Percentiles rank a stretch among this genome's conserved stretches.
phyloP scores from a whole-genome alignment of 2,329 filamentous ascomycete genomes.

The Neonectria hederae region DNA sequence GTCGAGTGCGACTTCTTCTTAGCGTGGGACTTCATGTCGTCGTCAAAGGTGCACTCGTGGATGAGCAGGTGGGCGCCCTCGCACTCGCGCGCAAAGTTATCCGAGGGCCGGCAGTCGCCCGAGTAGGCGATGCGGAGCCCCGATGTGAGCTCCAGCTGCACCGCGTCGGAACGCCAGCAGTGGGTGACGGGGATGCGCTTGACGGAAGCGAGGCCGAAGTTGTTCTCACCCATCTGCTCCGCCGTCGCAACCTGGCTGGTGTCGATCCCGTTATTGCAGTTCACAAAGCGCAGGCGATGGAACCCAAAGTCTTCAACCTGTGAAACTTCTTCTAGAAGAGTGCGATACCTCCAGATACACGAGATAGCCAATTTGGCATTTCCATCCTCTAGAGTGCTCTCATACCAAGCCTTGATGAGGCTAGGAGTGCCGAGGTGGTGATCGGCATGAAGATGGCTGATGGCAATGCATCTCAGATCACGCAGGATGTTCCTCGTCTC shows the following conservation, averaged over 20 bases:
- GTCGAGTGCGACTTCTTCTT: conserved; percentile 90
- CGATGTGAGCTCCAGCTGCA: conserved; percentile 79
- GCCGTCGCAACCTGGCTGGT: conserved; percentile 45
- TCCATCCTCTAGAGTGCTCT: conserved; percentile 54
- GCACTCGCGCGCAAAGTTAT: conserved; percentile 75
- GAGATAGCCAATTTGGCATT: conserved; percentile 69
- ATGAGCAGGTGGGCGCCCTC: conserved; percentile 82
- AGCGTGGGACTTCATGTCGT: conserved; percentile 82
- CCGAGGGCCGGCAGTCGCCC: conserved; percentile 87
- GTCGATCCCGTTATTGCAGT: conserved; percentile 34
- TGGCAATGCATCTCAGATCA: conserved; percentile 85
- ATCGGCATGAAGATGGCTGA: conserved; percentile 95
- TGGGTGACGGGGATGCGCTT: conserved; percentile 77
- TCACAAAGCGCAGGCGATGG: conserved; percentile 55
- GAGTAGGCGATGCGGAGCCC: conserved; percentile 92
- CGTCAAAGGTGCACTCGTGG: conserved; percentile 96
- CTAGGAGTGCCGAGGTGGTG: conserved; percentile 89
- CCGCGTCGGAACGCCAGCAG: conserved; percentile 81
- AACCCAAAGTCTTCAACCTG: conserved; percentile 81
- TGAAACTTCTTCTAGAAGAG: conserved; percentile 82
- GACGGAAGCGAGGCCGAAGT: conserved; percentile 72
- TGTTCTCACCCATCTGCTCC: conserved; percentile 52
- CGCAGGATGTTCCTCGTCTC: conserved; percentile 76
- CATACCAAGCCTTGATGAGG: conserved; percentile 85
- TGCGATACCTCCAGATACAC: conserved; percentile 75